Base-by-base conservation (phyloP, 495 filamentous ascomycete genomes). In the Daldinia bambusicola region DNA sequence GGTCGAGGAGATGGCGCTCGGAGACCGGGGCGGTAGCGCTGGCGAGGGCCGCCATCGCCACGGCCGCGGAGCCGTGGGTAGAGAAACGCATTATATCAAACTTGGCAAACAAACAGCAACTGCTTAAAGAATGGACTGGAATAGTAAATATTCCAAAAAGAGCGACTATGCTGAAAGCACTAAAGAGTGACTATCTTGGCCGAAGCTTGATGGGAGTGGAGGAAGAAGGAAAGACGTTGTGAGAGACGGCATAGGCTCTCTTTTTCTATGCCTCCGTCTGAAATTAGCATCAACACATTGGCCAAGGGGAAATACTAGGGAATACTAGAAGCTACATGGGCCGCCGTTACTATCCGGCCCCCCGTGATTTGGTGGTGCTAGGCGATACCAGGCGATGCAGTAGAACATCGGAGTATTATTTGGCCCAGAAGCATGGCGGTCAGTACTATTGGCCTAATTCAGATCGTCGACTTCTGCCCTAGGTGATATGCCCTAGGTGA, bases 111-210 rank as follows among this genome's bases (percentile, higher is more conserved):
- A 69, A 67, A 69, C 72, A 66, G 64, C 63, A 75, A 70, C 30
- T 40, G 61, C 22, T 72, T 53, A 75, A 76, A 76, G 73, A 77
- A 61, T 77, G 75, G 75, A 76, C 73, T 74, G 75, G 74, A 77
- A 61, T 41, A 66, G 63, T 71, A 61, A 22, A 38, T 63, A 70
- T 75, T 71, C 73, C 75, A 57, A 70, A 69, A 67, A 67, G 71
- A 77, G 74, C 70, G 53, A 66, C 40, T 31, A 76, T 74, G 75
- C 75, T 65, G 63, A 69, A 67, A 77, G 69, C 67, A 74, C 51
- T 70, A 77, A 72, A 9, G 75, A 77, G 58, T 72, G 74, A 75
- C 72, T 71, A 56, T 65, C 72, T 70, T 70, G 70, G 70, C 67
- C 55, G 73, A 72, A 63, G 70, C 70, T 73, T 62, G 70, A 73